Percentiles rank a stretch among this genome's conserved stretches.
Conservation (phyloP, 306 rosid genomes). For the Ormosia semicastrata region DNA sequence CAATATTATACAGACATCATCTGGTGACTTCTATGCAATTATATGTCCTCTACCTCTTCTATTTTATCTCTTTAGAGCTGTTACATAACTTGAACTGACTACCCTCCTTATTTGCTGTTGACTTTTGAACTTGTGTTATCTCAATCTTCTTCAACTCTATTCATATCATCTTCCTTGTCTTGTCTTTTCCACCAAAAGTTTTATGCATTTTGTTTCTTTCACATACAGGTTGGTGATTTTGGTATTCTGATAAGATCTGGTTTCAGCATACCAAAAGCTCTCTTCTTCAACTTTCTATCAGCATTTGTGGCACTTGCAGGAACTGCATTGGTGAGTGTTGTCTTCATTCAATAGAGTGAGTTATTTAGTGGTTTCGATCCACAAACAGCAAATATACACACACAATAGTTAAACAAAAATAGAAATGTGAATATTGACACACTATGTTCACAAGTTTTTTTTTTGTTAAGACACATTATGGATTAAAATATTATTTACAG, state of each 20-base stretch:
- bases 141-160: neutral
- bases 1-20: neutral
- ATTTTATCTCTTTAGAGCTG: neutral
- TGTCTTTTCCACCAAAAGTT: neutral
- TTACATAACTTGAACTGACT: neutral
- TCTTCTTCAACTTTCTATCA: conserved; percentile 90
- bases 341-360: conserved; percentile 15
- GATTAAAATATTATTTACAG: neutral
- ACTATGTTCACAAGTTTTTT: neutral
- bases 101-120: neutral
- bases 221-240: conserved; percentile 86
- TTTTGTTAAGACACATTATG: neutral
- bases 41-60: neutral
- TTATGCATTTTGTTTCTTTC: conserved; percentile 26
- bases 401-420: no score
- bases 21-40: neutral
- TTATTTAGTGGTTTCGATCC: conserved; percentile 13
- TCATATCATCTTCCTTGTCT: neutral
- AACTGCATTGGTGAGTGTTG: conserved; percentile 70
- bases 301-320: conserved; percentile 93
- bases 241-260: conserved; percentile 94
- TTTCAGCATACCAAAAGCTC: conserved; percentile 80
- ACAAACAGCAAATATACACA: neutral
- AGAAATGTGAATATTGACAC: conserved; percentile 18
- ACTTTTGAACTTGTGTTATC: neutral